Base-by-base conservation (phyloP, 139 green algal species). In the Trebouxia sp. region DNA sequence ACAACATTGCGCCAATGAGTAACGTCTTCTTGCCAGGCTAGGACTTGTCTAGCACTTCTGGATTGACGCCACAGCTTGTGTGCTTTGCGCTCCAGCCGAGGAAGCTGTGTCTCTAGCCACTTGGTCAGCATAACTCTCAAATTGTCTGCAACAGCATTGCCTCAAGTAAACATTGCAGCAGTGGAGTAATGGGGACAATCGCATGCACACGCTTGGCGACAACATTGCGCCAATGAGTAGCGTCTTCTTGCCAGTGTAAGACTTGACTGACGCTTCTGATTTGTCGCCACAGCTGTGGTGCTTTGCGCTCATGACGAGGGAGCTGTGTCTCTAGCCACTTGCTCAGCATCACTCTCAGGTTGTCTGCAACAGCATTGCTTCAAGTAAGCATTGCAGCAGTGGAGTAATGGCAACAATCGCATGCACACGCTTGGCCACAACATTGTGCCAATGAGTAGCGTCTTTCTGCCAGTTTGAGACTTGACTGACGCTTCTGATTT, bases 81-180 rank as follows among this genome's bases (percentile, higher is more conserved):
- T 0, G 62, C 26, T 15, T 35, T 72, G 62, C 35, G 35, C 62
- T 45, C 62, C 10, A 72, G 62, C 32, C 43, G 35, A n/a, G 62
- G 62, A 35, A 30, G 62, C 62, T 72, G 62, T 0, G 62, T 43
- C 12, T 9, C 5, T 35, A 45, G 32, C 62, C 62, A 72, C 14
- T 72, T 11, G 32, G 42, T 32, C 15, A 45, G 62, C 62, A 72
- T 72, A 5, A 35, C 14, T 17, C 28, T 6, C 62, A 72, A 15
- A 24, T 14, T 45, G 14, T 72, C 62, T 72, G 62, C 62, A 72
- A n/a, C n/a, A n/a, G n/a, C n/a, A n/a, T n/a, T n/a, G n/a, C n/a
- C n/a, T n/a, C n/a, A n/a, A n/a, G n/a, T n/a, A n/a, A n/a, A n/a
- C n/a, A n/a, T n/a, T n/a, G n/a, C n/a, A n/a, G n/a, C n/a, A n/a